Evolutionary conservation across 2,329 filamentous ascomycete species (phyloP).

Genomic region (Aureobasidium namibiae): DNA sequence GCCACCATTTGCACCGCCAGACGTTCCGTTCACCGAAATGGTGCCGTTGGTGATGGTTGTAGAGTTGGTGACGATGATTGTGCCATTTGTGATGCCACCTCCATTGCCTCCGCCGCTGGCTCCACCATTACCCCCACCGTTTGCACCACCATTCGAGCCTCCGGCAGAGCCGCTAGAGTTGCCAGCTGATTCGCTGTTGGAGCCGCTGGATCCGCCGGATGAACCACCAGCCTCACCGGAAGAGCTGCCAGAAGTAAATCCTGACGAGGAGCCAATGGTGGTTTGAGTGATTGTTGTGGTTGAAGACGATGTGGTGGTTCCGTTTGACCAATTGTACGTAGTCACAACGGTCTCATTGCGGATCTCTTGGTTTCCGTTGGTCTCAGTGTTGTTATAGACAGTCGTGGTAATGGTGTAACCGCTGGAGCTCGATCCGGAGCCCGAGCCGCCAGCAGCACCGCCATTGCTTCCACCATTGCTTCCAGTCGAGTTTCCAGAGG

Average conservation of each 20-base stretch:
- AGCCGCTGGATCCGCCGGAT: conserved; percentile 2
- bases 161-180: conserved; percentile 10
- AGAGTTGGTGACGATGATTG: conserved; percentile 9
- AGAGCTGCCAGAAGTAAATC: conserved; percentile 17
- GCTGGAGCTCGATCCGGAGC: neutral
- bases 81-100: neutral
- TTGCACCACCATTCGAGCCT: neutral
- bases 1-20: neutral
- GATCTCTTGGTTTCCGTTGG: neutral
- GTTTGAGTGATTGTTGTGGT: conserved; percentile 6
- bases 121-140: neutral
- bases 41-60: conserved; percentile 8
- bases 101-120: neutral
- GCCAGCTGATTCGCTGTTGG: neutral
- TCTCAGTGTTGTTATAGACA: conserved; percentile 4
- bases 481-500: neutral
- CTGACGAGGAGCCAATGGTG: conserved; percentile 2
- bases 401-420: conserved; percentile 3
- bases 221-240: conserved; percentile 10
- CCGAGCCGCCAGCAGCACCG: conserved; percentile 10
- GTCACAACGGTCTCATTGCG: conserved; percentile 11
- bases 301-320: conserved; percentile 3
- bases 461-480: conserved; percentile 14
- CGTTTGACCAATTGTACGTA: conserved; percentile 12
- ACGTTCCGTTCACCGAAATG: neutral